Conservation (phyloP, 495 filamentous ascomycete species). For the Xylaria venustula region DNA sequence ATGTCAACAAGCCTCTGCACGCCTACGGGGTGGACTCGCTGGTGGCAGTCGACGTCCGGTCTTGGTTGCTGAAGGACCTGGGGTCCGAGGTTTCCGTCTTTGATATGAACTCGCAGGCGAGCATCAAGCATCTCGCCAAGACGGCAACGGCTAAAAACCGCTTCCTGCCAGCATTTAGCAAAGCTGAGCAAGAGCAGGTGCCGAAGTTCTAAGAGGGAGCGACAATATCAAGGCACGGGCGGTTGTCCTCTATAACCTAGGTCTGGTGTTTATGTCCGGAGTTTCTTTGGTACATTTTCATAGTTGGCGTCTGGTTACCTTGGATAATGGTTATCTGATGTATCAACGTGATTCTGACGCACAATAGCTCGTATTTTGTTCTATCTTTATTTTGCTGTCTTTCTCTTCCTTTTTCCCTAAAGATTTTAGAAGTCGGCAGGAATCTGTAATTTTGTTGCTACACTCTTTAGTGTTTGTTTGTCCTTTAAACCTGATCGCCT, state of each 20-base stretch:
- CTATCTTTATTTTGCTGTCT: too few species aligned
- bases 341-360: too few species aligned
- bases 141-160: conserved; percentile 9
- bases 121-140: conserved; percentile 3
- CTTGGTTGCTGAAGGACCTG: conserved; percentile 41
- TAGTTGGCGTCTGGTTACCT: too few species aligned
- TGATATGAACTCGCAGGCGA: conserved; percentile 28
- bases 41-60: conserved; percentile 48
- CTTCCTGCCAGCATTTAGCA: conserved; percentile 4
- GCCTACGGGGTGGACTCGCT: conserved; percentile 47
- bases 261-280: too few species aligned
- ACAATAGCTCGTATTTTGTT: too few species aligned
- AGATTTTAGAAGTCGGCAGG: too few species aligned
- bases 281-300: too few species aligned
- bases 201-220: neutral
- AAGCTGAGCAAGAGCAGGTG: neutral
- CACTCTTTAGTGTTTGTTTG: too few species aligned
- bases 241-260: neutral
- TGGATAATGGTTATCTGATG: too few species aligned
- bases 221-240: neutral
- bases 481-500: too few species aligned
- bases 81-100: conserved; percentile 35
- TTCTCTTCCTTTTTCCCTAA: too few species aligned
- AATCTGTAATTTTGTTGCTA: too few species aligned
- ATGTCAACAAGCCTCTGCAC: conserved; percentile 19